Conservation (phyloP, 257 asterid species). For the Catharanthus roseus region DNA sequence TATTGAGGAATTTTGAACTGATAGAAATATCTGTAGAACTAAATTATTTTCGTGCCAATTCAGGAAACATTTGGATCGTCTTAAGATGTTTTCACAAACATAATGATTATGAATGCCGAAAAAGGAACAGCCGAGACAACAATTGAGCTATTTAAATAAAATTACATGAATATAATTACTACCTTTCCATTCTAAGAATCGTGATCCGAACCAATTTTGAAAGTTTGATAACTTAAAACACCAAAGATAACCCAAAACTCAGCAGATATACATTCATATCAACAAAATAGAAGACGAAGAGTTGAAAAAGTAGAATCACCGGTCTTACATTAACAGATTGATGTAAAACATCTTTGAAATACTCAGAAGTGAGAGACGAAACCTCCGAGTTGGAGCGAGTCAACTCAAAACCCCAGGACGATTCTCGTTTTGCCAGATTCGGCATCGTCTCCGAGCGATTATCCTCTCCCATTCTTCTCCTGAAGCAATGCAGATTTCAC, state of each 20-base stretch:
- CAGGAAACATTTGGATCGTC: background rate
- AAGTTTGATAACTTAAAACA: background rate
- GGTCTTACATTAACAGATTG: slow-evolving; percentile 17
- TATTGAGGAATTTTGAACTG: background rate
- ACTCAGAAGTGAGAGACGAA: slow-evolving; percentile 38
- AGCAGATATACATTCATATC: background rate
- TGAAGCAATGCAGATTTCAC: slow-evolving; percentile 19
- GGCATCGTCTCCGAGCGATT: slow-evolving; percentile 16
- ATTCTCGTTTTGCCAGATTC: slow-evolving; percentile 15
- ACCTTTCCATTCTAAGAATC: background rate
- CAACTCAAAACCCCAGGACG: slow-evolving; percentile 29
- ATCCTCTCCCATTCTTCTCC: slow-evolving; percentile 28
- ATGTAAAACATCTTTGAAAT: slow-evolving; percentile 22
- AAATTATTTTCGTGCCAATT: background rate
- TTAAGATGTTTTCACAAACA: background rate
- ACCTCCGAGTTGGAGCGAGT: slow-evolving; percentile 35
- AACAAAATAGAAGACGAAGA: background rate
- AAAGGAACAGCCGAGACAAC: background rate
- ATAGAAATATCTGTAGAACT: background rate
- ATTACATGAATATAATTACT: background rate
- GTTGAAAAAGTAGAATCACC: slow-evolving; percentile 26
- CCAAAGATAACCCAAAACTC: background rate
- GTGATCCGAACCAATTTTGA: background rate
- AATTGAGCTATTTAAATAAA: background rate
- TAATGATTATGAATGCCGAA: background rate